Base-by-base conservation (phyloP, 768 basidiomycete species). In the Leccinum boreale region DNA sequence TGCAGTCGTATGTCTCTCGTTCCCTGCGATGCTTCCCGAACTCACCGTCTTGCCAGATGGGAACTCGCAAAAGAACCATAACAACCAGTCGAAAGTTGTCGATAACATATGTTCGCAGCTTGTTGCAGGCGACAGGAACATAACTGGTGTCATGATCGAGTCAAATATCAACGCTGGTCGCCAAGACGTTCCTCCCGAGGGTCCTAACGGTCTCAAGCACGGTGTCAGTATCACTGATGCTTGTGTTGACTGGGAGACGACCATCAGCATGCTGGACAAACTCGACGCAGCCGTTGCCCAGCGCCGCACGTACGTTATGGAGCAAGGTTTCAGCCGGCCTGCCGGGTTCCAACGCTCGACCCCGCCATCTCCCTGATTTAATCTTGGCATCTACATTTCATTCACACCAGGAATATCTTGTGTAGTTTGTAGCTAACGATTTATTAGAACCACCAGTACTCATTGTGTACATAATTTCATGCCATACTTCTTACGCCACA, bases 141-240 rank as follows among this genome's bases (percentile, higher is more conserved):
- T 99, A 73, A 92, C 92, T 5, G 96, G 96, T 48, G 93, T 98
- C 57, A 98, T 99, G 96, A 84, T 99, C 70, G 96, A 99, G 76
- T 91, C 89, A 12, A 90, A 98, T 73, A 87, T 99, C 74, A 88
- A 90, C 68, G 89, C 87, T 51, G 96, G 96, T 19, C 79, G 86
- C 58, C 96, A 99, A 76, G 90, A 94, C 64, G 90, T 96, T 14
- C 94, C 96, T 2, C 62, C 79, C 3, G 79, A 77, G 45, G 90
- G 94, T 7, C 87, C 89, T 0, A 62, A 74, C 17, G 81, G 70
- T 9, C 81, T 94, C 63, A 92, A 89, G 72, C 77, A 86, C 57
- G 92, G 92, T 53, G 84, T 95, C 54, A 89, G 86, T 61, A 94
- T 96, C 70, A 97, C 94, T 0, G 94, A 97, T 62, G 94, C 92